Conservation (phyloP, 306 rosid genomes). For the Ormosia emarginata region DNA sequence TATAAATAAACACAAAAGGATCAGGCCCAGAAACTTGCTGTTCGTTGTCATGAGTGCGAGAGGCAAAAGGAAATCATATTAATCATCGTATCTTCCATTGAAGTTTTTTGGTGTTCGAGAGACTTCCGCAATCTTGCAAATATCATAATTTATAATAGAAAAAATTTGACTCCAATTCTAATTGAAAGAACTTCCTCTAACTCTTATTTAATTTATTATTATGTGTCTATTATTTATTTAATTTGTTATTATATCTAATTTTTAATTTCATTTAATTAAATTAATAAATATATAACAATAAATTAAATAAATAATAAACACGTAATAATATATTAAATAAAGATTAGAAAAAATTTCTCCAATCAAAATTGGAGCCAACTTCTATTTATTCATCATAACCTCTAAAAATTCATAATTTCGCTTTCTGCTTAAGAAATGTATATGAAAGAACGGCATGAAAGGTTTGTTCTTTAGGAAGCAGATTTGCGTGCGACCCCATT, state of each 20-base stretch:
- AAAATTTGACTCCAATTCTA: too few relatives aligned
- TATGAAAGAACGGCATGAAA: neutral
- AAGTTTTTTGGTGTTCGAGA: neutral
- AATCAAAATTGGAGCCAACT: too few relatives aligned
- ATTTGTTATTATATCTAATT: too few relatives aligned
- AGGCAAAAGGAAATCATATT: neutral
- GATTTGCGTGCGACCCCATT: neutral
- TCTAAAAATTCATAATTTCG: neutral
- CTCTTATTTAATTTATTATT: too few relatives aligned
- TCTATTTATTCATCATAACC: neutral
- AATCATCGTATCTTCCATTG: neutral
- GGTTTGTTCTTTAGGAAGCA: constrained; percentile 18
- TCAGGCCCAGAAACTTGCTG: neutral
- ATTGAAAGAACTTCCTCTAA: too few relatives aligned
- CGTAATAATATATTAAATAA: too few relatives aligned
- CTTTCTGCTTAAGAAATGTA: constrained; percentile 5
- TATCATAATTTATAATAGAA: neutral
- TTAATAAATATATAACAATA: too few relatives aligned
- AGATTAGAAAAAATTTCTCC: too few relatives aligned
- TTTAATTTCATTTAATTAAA: too few relatives aligned
- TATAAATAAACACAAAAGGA: neutral
- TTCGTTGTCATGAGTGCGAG: neutral
- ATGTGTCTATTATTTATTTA: too few relatives aligned
- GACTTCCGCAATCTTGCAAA: neutral
- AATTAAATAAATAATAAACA: too few relatives aligned